A percentile compares a stretch with the other conserved stretches of the same genome.
These are phyloP conservation scores for Diaporthe sp. DNA, from an alignment of 2,329 filamentous ascomycete genomes.

Conservation along the genomic window DNA sequence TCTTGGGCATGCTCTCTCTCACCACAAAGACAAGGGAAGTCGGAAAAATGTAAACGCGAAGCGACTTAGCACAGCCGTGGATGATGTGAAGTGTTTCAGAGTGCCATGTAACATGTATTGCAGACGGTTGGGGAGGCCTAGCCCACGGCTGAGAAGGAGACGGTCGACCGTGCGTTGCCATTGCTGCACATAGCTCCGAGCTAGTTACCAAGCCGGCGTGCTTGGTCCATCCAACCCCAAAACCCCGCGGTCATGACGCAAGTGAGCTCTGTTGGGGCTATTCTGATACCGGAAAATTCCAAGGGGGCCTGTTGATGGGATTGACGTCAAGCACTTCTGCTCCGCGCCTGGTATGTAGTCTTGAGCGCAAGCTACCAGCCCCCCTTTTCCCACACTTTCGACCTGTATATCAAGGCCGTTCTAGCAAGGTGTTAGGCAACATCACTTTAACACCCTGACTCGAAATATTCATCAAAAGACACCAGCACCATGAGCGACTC, in stretches of 20 bases:
- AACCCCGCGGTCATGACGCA: slow-evolving; percentile 9
- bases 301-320: no score
- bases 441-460: accelerated
- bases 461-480: background rate
- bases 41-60: background rate
- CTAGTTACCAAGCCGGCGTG: background rate
- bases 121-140: background rate
- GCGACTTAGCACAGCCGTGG: background rate
- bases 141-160: background rate
- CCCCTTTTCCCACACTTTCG: no score
- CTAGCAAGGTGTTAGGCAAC: no score
- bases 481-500: background rate
- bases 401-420: background rate
- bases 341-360: background rate
- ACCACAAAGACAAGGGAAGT: background rate
- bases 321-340: slow-evolving; percentile 23
- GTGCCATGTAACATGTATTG: background rate
- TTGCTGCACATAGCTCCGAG: background rate
- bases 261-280: background rate
- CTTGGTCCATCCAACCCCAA: background rate
- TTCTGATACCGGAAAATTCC: background rate
- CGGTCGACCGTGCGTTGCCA: slow-evolving; percentile 2
- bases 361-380: background rate
- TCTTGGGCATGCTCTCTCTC: background rate
- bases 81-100: background rate